Percentiles rank a stretch among this genome's conserved stretches.
Conservation (phyloP, 768 basidiomycete species). For the Gautieria morchelliformis region DNA sequence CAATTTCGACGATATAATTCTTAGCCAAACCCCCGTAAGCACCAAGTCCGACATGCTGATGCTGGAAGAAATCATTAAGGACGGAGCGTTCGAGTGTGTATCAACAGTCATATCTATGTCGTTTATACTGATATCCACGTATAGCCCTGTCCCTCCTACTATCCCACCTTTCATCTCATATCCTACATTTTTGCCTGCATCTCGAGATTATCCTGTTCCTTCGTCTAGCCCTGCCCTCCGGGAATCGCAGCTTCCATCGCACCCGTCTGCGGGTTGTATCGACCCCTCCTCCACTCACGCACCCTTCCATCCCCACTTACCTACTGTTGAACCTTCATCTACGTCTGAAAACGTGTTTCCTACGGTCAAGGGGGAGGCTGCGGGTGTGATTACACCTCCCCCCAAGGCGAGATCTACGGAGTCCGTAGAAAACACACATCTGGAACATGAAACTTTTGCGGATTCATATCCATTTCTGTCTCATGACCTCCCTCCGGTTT, state of each 20-base stretch:
- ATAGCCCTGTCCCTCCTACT: not conserved
- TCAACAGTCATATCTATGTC: not conserved
- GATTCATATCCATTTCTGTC: not conserved
- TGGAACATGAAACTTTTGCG: not conserved
- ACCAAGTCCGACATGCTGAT: conserved; percentile 8
- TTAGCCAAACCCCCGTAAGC: not conserved
- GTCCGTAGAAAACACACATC: not conserved
- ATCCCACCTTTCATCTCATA: not conserved
- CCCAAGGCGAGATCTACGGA: not conserved
- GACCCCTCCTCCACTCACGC: conserved; percentile 1
- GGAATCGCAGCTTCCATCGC: not conserved
- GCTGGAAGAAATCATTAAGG: conserved; percentile 12
- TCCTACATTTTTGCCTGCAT: not conserved
- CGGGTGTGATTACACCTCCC: not conserved
- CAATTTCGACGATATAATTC: conserved; percentile 4
- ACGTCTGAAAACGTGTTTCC: not conserved
- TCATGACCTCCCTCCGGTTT: not conserved
- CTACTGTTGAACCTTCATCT: not conserved
- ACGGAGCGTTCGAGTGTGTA: conserved; percentile 12
- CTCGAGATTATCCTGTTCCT: not conserved
- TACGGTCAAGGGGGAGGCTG: not conserved
- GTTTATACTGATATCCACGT: not conserved
- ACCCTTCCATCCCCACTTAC: not conserved
- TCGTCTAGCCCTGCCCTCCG: not conserved
- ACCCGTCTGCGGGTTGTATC: not conserved